Percentiles rank a stretch among this genome's conserved stretches.
Evolutionary conservation across 768 basidiomycete species (phyloP).

Genomic region (Gautieria morchelliformis): DNA sequence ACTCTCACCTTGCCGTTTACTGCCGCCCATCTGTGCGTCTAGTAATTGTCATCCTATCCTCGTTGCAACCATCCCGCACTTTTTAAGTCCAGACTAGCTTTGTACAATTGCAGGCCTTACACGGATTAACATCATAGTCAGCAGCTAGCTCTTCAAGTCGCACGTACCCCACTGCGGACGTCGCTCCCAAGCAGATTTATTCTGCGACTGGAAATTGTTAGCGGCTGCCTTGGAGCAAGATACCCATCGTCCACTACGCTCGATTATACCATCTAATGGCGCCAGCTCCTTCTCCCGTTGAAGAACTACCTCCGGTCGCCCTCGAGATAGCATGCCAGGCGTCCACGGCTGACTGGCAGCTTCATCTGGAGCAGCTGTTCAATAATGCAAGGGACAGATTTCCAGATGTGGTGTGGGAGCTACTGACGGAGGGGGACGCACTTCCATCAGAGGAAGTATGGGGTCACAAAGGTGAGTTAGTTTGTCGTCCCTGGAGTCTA

Average conservation of each 20-base stretch:
- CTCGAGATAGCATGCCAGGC: conserved; percentile 56
- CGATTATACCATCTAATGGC: conserved; percentile 7
- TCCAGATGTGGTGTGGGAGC: conserved; percentile 95
- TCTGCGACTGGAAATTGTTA: not conserved
- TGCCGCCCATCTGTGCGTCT: not conserved
- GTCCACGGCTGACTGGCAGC: conserved; percentile 70
- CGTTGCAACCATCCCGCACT: not conserved
- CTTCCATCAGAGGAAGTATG: conserved; percentile 54
- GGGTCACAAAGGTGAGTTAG: conserved; percentile 83
- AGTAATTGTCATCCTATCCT: not conserved
- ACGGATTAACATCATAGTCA: no score
- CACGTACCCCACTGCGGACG: not conserved
- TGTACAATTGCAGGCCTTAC: no score
- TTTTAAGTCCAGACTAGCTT: no score
- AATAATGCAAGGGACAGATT: conserved; percentile 82
- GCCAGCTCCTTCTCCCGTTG: conserved; percentile 4
- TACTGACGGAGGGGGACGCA: conserved; percentile 39
- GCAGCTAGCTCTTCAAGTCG: not conserved
- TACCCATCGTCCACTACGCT: not conserved
- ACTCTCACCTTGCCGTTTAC: not conserved
- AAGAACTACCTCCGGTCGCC: conserved; percentile 31
- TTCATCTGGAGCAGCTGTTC: conserved; percentile 71
- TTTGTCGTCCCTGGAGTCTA: not conserved
- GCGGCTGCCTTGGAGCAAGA: not conserved
- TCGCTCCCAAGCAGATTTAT: not conserved